Base-by-base conservation (phyloP, 345 rosid genomes). In the Gossypium raimondii region DNA sequence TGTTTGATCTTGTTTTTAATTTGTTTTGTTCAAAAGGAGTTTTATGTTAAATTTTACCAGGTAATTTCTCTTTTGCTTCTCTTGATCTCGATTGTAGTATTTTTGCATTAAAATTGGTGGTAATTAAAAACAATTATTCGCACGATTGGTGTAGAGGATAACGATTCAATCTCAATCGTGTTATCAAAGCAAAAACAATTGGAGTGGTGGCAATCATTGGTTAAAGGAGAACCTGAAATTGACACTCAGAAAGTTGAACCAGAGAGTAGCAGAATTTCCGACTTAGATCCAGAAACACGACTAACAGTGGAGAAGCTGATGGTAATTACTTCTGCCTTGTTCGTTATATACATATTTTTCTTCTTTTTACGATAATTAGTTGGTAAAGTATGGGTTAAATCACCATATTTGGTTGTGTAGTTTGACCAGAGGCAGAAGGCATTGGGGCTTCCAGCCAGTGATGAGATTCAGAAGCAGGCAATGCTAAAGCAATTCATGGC, bases 191-290 rank as follows among this genome's bases (percentile, higher is more conserved):
- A 87, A 60, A 87, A 91, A 79, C 95, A 92, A 75, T 86, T 87
- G 97, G 89, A 87, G 55, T 94, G 98, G 98, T 94, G 98, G 98
- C 89, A 89, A 61, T 87, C 78, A 17, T 58, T 93, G 80, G 83
- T 90, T 72, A 91, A 89, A 72, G 95, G 97, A 44, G 98, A 82
- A 24, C 94, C 97, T 75, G 93, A 92, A 72, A 79, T 94, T 55
- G 94, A 94, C 76, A 94, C 98, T 41, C 95, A 89, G 85, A 94
- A 91, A 76, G 97, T 89, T 73, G 98, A 94, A 70, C 97, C 93
- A 52, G 97, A 92, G 83, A 91, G 65, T 75, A 94, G 97, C 89
- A 91, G 87, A 72, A 75, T 94, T 8, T 75, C 88, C 69, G 97
- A 94, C 85, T 83, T 92, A 14, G 98, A 94, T 75, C 87, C 91